phyloP scores from a whole-genome alignment of 345 rosid genomes.

The Odontarrhena argentea region DNA sequence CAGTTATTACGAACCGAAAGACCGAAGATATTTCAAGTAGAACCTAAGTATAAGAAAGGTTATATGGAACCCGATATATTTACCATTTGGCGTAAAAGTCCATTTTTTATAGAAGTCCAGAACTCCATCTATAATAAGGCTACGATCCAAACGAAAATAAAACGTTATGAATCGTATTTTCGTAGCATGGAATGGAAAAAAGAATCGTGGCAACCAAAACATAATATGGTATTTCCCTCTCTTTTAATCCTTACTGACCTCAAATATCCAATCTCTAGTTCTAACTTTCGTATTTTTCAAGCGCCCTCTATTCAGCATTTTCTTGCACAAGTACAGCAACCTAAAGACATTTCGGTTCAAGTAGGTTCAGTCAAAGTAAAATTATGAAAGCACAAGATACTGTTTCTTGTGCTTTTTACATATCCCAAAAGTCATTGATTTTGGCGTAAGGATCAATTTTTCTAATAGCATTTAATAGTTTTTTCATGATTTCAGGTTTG shows the following conservation, averaged over 20 bases:
- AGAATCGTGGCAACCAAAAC: neutral
- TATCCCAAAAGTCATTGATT: neutral
- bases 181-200: neutral
- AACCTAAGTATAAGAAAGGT: neutral
- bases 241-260: neutral
- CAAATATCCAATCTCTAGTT: neutral
- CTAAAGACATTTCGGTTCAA: neutral
- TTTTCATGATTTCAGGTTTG: neutral
- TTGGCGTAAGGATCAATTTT: neutral
- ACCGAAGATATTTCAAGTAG: neutral
- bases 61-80: neutral
- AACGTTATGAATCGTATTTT: neutral
- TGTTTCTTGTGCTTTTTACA: neutral
- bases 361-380: neutral
- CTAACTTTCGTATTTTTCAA: neutral
- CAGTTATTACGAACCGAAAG: neutral
- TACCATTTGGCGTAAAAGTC: neutral
- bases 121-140: neutral
- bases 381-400: neutral
- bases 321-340: neutral
- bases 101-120: neutral
- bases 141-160: neutral
- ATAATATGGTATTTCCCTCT: neutral
- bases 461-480: neutral
- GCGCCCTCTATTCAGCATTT: neutral